Base-by-base conservation (phyloP, 805 yeast genomes). In the Candida xyloterini region DNA sequence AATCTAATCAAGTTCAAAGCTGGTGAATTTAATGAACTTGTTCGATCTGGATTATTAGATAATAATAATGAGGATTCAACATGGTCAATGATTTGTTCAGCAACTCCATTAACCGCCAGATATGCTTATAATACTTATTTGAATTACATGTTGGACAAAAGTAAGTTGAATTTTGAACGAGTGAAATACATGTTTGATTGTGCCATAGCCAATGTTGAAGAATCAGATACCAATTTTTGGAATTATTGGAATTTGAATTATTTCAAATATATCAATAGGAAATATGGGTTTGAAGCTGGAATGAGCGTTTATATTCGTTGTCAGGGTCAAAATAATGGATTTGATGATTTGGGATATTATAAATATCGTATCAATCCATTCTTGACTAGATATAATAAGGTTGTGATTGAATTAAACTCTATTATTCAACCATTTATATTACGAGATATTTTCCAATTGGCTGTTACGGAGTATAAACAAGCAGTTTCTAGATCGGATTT, bases 1-100 rank as follows among this genome's bases (percentile, higher is more conserved):
- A 50, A 53, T 30, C 42, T 56, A 7, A 47, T 57, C 7, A 43
- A 50, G 6, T 55, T 62, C 34, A 47, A 42, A 9, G 53, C 55
- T 8, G 36, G 33, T 14, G 66, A 64, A 36, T 59, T 63, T 45
- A 62, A 62, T 27, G 59, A 58, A 35, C 42, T 65, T 2, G 50
- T 62, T 10, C 40, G 44, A 10, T 54, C 59, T 30, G 53, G 60
- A 10, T 40, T 65, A 18, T 40, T 38, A 14, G 45, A 43, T 11
- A 34, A 40, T 8, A 43, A 34, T 15, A 37, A 33, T 11, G 50
- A 33, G 22, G 42, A 46, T 2, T 33, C 48, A 14, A 63, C 60
- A 0, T 64, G 67, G 68, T 22, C 40, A 6, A 49, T 64, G 59
- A 51, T 54, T 6, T 11, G 16, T 5, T 40, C 46, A 1, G 47